These are phyloP conservation scores for Fagopyrum esculentum DNA, from an alignment of 148 eudicot species.

Conservation along the genomic window DNA sequence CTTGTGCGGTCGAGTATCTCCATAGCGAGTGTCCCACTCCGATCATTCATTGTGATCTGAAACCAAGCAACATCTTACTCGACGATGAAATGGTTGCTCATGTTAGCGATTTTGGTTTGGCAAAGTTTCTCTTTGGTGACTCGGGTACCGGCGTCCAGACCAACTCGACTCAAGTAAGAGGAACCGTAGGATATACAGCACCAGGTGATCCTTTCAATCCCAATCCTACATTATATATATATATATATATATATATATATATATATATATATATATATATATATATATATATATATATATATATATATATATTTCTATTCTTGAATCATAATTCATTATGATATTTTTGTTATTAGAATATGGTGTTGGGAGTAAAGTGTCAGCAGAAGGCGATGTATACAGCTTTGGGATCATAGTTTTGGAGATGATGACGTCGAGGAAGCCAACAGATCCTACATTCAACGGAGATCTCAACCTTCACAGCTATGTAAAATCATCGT, in stretches of 20 bases:
- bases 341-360: conserved; percentile 17
- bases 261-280: too few species aligned
- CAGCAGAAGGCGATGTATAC: conserved; percentile 25
- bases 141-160: background rate
- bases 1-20: conserved; percentile 39
- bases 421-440: conserved; percentile 26
- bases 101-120: conserved; percentile 41
- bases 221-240: background rate
- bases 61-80: conserved; percentile 32
- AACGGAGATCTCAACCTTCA: conserved; percentile 14
- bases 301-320: too few species aligned
- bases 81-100: conserved; percentile 34
- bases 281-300: too few species aligned
- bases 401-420: conserved; percentile 30
- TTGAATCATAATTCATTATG: background rate
- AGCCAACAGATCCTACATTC: conserved; percentile 22
- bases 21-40: conserved; percentile 19
- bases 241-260: too few species aligned
- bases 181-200: conserved; percentile 28
- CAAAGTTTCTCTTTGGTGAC: conserved; percentile 19
- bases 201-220: conserved; percentile 16
- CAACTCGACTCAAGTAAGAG: conserved; percentile 20
- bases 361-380: conserved; percentile 24
- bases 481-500: conserved; percentile 12
- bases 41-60: conserved; percentile 36